Evolutionary conservation across 1,139 yeast species (phyloP).

Genomic region (Taphrina deformans): DNA sequence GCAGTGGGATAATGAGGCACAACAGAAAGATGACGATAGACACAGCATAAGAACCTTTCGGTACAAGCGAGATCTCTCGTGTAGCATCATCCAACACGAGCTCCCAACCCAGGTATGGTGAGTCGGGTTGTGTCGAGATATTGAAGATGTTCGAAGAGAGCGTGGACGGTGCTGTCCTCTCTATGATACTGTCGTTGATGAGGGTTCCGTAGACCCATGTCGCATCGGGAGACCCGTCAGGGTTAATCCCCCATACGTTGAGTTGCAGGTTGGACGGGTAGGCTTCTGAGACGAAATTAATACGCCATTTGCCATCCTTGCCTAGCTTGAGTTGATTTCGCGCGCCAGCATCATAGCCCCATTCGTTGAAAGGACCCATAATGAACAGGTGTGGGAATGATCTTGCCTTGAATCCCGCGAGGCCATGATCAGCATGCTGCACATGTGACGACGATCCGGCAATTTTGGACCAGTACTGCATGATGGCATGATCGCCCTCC

Average conservation of each 20-base stretch:
- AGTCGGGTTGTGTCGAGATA: slow-evolving; percentile 32
- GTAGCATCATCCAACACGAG: slow-evolving; percentile 28
- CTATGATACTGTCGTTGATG: slow-evolving; percentile 24
- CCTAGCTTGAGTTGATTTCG: slow-evolving; percentile 22
- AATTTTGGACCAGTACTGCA: slow-evolving; percentile 34
- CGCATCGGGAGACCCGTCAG: slow-evolving; percentile 33
- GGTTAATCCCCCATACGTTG: slow-evolving; percentile 36
- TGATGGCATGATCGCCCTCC: slow-evolving; percentile 33
- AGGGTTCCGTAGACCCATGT: slow-evolving; percentile 33
- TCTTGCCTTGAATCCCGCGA: neutral
- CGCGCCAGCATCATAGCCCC: slow-evolving; percentile 35
- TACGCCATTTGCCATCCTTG: slow-evolving; percentile 29
- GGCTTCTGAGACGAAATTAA: slow-evolving; percentile 31
- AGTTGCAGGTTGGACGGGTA: slow-evolving; percentile 33
- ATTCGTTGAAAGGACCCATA: slow-evolving; percentile 34
- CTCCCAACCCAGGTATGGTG: slow-evolving; percentile 28
- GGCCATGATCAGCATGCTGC: slow-evolving; percentile 32
- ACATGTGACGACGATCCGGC: slow-evolving; percentile 32
- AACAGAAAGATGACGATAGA: slow-evolving; percentile 33
- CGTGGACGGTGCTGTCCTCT: slow-evolving; percentile 32
- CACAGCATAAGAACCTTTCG: slow-evolving; percentile 27
- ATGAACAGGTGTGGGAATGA: slow-evolving; percentile 35
- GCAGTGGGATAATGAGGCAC: slow-evolving; percentile 31
- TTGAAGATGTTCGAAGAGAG: slow-evolving; percentile 32
- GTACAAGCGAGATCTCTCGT: slow-evolving; percentile 14